A percentile compares a stretch with the other conserved stretches of the same genome.
Evolutionary conservation across 1,284 basidiomycete species (phyloP).

Genomic region (Leccinum pallidistipes): DNA sequence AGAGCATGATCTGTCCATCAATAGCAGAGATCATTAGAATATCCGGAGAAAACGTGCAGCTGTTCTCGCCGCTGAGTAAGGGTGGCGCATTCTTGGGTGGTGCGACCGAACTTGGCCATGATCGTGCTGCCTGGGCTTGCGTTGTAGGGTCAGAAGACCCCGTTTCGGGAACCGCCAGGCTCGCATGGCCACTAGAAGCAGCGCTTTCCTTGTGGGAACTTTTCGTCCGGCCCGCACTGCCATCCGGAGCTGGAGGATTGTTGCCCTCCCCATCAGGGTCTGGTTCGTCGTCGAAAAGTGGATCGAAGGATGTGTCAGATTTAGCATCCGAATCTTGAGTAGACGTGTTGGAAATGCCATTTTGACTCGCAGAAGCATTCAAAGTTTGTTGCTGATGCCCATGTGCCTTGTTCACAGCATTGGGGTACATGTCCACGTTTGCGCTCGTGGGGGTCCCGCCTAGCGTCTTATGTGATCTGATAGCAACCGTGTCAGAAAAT

Average conservation of each 20-base stretch:
- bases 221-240: conserved; percentile 12
- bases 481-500: conserved; percentile 10
- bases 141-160: conserved; percentile 31
- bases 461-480: conserved; percentile 11
- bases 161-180: conserved; percentile 27
- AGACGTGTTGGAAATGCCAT: conserved; percentile 22
- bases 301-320: conserved; percentile 77
- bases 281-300: conserved; percentile 77
- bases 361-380: conserved; percentile 25
- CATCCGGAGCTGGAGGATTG: conserved; percentile 20
- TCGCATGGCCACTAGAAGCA: conserved; percentile 14
- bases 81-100: conserved; percentile 74
- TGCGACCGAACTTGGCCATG: conserved; percentile 33
- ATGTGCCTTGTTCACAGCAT: conserved; percentile 19
- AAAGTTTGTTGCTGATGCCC: conserved; percentile 16
- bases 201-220: conserved; percentile 19
- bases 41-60: conserved; percentile 75
- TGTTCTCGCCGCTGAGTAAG: conserved; percentile 60
- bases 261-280: conserved; percentile 50
- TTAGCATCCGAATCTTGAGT: conserved; percentile 56
- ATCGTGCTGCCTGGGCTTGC: conserved; percentile 32
- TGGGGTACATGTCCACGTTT: conserved; percentile 24
- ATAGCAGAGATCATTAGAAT: conserved; percentile 88
- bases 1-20: conserved; percentile 91
- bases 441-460: conserved; percentile 16